Conservation (phyloP, 345 rosid genomes). For the Adansonia digitata region DNA sequence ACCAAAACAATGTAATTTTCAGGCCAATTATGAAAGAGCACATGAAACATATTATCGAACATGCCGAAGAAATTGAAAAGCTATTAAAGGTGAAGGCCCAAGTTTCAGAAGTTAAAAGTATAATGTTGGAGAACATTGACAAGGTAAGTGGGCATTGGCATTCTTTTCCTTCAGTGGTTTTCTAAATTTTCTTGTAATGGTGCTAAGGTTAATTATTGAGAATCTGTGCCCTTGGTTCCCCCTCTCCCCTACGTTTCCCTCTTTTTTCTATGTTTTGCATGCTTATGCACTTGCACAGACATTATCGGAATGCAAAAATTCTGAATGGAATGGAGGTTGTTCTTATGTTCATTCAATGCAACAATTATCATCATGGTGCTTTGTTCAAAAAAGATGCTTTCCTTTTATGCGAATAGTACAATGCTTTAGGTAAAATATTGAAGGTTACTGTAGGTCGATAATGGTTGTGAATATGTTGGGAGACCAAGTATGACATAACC, state of each 20-base stretch:
- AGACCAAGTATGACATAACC: neutral
- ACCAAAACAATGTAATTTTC: slow-evolving; percentile 19
- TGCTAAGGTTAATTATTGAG: neutral
- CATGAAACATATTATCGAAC: slow-evolving; percentile 92
- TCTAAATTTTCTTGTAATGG: neutral
- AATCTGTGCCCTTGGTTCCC: neutral
- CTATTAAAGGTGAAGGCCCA: slow-evolving; percentile 94
- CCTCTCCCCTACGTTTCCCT: neutral
- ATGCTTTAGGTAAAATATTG: neutral
- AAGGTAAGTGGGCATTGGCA: slow-evolving; percentile 43
- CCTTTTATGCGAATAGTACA: neutral
- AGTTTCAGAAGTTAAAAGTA: slow-evolving; percentile 94
- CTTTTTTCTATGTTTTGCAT: neutral
- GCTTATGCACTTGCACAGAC: neutral
- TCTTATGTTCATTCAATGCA: neutral
- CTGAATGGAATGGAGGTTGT: neutral
- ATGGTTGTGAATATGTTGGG: neutral
- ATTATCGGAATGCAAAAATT: neutral
- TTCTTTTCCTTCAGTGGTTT: neutral
- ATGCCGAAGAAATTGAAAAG: slow-evolving; percentile 91
- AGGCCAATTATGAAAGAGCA: slow-evolving; percentile 95
- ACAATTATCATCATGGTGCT: neutral
- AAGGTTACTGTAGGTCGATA: neutral
- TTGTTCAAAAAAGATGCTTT: neutral
- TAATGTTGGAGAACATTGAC: slow-evolving; percentile 94